Base-by-base conservation (phyloP, 345 rosid species). In the Orychophragmus violaceus region DNA sequence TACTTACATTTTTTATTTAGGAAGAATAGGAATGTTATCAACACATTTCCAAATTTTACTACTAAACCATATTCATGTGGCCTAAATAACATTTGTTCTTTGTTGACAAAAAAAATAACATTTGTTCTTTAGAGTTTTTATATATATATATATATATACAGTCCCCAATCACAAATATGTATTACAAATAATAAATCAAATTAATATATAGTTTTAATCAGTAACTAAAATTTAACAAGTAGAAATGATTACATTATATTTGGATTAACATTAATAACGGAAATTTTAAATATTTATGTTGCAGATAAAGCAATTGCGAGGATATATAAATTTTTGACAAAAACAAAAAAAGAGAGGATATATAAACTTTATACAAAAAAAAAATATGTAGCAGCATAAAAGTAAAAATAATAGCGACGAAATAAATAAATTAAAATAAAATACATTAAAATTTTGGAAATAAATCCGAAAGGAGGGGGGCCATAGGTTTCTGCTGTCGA, bases 401-500 rank as follows among this genome's bases (percentile, higher is more conserved):
- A 37, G 16, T 13, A 13, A 37, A 37, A 37, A 13, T 35, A 35
- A 13, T 37, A 37, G 16, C 42, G 17, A 37, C n/a, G 42, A 37
- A 13, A 37, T 14, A 37, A 24, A 24, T 25, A 5, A 25, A 37
- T 13, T 37, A 2, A 37, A 37, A 37, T 37, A n/a, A 13, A 37
- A 37, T 13, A 37, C 5, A 37, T 37, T 37, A 35, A 35, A 4
- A 35, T 3, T 3, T 35, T 35, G 41, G 44, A 37, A 37, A n/a
- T 53, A 24, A 71, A 48, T 42, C 54, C 62, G 59, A 52, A 51
- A 59, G 63, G 62, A 45, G 61, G 70, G 65, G 64, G 65, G 78
- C 73, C 76, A 70, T 44, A 60, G 71, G 60, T 76, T 64, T 71
- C 73, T 27, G 73, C 66, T 66, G 68, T 52, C 74, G 49, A 70